Evolutionary conservation across 2,329 filamentous ascomycete species (phyloP), one percentile per base, ranked within the genome.

Genomic region (Aspergillus brunneoviolaceus): DNA sequence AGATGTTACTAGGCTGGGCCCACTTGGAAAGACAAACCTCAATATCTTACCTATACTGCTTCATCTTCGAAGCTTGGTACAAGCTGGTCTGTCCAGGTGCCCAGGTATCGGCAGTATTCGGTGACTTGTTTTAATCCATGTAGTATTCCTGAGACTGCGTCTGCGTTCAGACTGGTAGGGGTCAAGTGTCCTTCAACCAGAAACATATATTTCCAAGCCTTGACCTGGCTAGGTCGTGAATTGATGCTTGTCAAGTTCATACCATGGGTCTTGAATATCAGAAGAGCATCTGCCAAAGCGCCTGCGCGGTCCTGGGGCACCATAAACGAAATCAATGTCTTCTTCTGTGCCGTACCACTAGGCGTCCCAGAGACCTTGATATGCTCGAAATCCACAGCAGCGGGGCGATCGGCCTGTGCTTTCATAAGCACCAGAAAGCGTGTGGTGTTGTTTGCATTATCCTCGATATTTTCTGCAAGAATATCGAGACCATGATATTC

Each of bases 161-260:
- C 70, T 54, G 63, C 62, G 57, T 70, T 69, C 53, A 72, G 66
- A 23, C 61, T 62, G 11, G 68, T 68, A 6, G 66, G 62, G n/a
- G 63, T 60, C 14, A 89, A 89, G 73, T 89, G 85, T 69, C 96
- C 92, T 80, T 98, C 94, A 31, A 97, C 88, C 72, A 98, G 93
- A 79, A 98, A 97, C 42, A 97, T 85, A 77, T 98, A 98, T 73
- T 96, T 88, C 85, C 96, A 98, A 21, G 89, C 86, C 66, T 81
- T 79, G 45, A 84, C 80, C 58, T 90, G 84, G 69, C 90, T 92
- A 5, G 94, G 94, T 64, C 94, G 80, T 65, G 90, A 92, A 73
- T 92, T 93, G 75, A 98, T 96, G 74, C 89, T 94, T 31, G 93
- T 97, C 66, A 98, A 79, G 73, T 97, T 96, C 59, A 97, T 81